Base-by-base conservation (phyloP, 1,139 yeast genomes). In the Zygosaccharomyces pseudobailii region DNA sequence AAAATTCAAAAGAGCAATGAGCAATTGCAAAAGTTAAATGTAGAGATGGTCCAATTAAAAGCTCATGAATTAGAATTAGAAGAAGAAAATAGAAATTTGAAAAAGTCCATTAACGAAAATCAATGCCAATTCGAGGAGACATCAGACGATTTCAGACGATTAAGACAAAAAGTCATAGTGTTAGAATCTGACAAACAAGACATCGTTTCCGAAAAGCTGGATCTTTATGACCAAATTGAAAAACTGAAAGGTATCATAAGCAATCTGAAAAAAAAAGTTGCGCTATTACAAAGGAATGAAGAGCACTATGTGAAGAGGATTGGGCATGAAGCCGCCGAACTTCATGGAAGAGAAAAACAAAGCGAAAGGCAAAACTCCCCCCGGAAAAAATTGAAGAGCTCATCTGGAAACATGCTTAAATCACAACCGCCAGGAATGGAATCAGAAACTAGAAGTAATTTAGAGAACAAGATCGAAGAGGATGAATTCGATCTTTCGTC, bases 401-500 rank as follows among this genome's bases (percentile, higher is more conserved):
- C 7, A 20, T n/a, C 20, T 5, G 33, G 9, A 7, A 7, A 23
- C 10, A 20, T 27, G 19, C 31, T 19, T 10, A 25, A 25, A 13
- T 20, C 32, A 7, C 41, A 27, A 19, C 28, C 13, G 3, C 24
- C 19, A 5, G 21, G 23, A 17, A 5, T 27, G 13, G 23, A 20
- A 7, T 10, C 8, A 3, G 24, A 27, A 10, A 13, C 19, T 4
- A 28, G 23, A 28, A 10, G 19, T 17, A 20, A 19, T 17, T 17
- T 33, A 10, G 23, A 19, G 8, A 27, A 13, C 5, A 40, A 33
- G 6, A 31, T 43, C 5, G 37, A 44, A 19, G 41, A 43, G 19
- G 67, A 63, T 47, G 64, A 55, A 27, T 63, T 63, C 45, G 67
- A 63, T 35, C 51, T 63, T 19, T 59, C 67, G 1, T 58, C 65